Evolutionary conservation across 257 asterid species (phyloP).

Genomic region (Euphrasia confusa): DNA sequence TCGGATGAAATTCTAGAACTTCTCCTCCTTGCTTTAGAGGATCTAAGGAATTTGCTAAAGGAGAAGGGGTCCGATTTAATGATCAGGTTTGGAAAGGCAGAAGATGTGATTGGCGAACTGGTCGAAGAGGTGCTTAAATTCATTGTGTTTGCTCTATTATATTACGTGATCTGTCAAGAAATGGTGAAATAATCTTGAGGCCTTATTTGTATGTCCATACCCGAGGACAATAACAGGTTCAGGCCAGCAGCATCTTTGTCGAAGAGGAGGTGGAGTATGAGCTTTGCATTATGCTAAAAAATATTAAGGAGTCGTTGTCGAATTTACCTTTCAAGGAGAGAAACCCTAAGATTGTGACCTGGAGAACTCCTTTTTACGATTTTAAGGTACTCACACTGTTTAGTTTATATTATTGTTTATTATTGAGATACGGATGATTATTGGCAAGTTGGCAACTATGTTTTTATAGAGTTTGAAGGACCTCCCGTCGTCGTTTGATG

Average conservation of each 20-base stretch:
- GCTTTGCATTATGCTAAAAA: conserved; percentile 46
- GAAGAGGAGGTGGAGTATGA: conserved; percentile 90
- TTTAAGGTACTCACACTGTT: conserved; percentile 38
- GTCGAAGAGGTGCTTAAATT: conserved; percentile 54
- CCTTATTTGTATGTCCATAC: conserved; percentile 39
- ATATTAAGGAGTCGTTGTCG: conserved; percentile 42
- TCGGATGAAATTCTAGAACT: conserved; percentile 73
- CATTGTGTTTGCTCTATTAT: conserved; percentile 25
- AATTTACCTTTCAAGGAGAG: conserved; percentile 32
- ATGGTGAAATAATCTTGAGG: conserved; percentile 24
- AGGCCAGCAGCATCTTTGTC: conserved; percentile 54
- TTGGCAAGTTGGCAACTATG: no score
- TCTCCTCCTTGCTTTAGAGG: conserved; percentile 71
- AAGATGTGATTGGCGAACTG: conserved; percentile 49
- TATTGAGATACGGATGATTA: no score
- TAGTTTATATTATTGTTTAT: neutral
- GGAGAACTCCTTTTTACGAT: conserved; percentile 72
- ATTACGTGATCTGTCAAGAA: conserved; percentile 26
- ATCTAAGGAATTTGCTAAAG: conserved; percentile 60
- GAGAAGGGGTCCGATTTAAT: conserved; percentile 73
- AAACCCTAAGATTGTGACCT: conserved; percentile 42
- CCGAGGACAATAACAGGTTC: conserved; percentile 58
- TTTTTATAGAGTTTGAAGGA: conserved; percentile 50
- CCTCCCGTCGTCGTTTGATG: conserved; percentile 55
- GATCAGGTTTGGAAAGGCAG: conserved; percentile 78